Evolutionary conservation across 306 rosid species (phyloP).

Genomic region (Sicyos edulis): DNA sequence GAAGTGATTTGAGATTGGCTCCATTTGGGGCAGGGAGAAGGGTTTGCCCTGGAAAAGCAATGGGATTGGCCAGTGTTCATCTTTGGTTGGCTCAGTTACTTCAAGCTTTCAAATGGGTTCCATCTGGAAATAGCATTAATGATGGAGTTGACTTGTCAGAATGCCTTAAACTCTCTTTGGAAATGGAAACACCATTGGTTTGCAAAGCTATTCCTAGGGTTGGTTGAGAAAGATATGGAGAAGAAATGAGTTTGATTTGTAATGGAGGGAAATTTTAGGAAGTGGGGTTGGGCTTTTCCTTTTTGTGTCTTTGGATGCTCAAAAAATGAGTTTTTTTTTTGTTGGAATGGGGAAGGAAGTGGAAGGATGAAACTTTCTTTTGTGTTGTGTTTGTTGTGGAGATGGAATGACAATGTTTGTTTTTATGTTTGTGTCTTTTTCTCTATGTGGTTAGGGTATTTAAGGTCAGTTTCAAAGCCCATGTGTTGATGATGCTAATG

Average conservation of each 20-base stretch:
- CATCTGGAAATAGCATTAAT: neutral
- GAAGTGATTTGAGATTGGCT: slow-evolving; percentile 35
- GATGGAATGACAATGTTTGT: no score
- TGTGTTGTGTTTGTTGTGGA: neutral
- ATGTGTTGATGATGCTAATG: neutral
- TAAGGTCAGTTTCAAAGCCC: neutral
- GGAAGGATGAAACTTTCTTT: neutral
- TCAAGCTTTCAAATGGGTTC: slow-evolving; percentile 31
- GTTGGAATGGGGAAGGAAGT: neutral
- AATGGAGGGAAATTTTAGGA: neutral
- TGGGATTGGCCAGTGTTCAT: slow-evolving; percentile 35
- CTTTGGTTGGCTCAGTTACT: slow-evolving; percentile 39
- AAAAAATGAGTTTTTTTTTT: neutral
- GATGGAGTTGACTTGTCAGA: slow-evolving; percentile 29
- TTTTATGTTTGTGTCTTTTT: neutral
- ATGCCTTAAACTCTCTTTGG: slow-evolving; percentile 37
- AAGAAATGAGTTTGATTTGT: neutral
- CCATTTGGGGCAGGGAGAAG: slow-evolving; percentile 46
- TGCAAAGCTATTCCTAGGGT: slow-evolving; percentile 33
- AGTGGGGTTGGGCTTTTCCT: neutral
- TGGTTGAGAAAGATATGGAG: neutral
- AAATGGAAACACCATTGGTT: slow-evolving; percentile 34
- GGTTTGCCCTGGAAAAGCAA: slow-evolving; percentile 39
- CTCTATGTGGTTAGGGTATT: neutral
- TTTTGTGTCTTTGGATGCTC: neutral